These are phyloP conservation scores for Lasiodiplodia sp. DNA, from an alignment of 2,329 filamentous ascomycete species.

Conservation along the genomic window DNA sequence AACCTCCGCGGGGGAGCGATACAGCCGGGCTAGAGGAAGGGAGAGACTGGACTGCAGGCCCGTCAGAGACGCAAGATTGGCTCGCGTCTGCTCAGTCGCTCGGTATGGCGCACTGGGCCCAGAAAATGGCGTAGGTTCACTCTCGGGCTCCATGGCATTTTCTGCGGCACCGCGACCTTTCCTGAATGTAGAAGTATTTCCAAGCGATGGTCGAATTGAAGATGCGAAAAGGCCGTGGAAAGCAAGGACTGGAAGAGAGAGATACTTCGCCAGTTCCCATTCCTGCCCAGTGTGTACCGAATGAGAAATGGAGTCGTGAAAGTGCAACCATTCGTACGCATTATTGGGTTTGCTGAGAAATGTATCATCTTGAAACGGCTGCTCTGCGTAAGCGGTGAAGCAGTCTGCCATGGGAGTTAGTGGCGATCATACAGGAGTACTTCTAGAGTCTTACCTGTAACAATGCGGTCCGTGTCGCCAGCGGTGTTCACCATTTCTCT, in stretches of 20 bases:
- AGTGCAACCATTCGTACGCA: conserved; percentile 94
- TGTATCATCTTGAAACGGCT: conserved; percentile 91
- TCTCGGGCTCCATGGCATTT: conserved; percentile 47
- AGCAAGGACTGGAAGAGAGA: conserved; percentile 84
- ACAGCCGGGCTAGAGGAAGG: conserved; percentile 75
- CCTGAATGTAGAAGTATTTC: conserved; percentile 43
- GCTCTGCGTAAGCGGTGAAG: conserved; percentile 84
- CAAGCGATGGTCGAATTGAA: conserved; percentile 56
- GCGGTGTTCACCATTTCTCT: conserved; percentile 80
- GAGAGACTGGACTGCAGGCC: conserved; percentile 76
- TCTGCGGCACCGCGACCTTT: conserved; percentile 8
- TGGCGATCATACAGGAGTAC: not conserved
- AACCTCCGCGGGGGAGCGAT: conserved; percentile 79
- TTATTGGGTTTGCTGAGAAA: conserved; percentile 85
- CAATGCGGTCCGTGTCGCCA: conserved; percentile 79
- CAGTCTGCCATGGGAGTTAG: conserved; percentile 62
- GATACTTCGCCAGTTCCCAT: conserved; percentile 89
- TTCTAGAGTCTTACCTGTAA: conserved; percentile 58
- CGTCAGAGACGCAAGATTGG: conserved; percentile 76
- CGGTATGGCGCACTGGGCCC: conserved; percentile 83
- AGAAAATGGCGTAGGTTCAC: conserved; percentile 69
- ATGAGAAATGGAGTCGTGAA: conserved; percentile 84
- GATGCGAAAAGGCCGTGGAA: conserved; percentile 93
- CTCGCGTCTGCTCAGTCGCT: conserved; percentile 81
- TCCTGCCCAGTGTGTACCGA: conserved; percentile 84